Percentiles rank a stretch among this genome's conserved stretches.
phyloP scores from a whole-genome alignment of 164 flowering plant species.

The Echeveria elegans region DNA sequence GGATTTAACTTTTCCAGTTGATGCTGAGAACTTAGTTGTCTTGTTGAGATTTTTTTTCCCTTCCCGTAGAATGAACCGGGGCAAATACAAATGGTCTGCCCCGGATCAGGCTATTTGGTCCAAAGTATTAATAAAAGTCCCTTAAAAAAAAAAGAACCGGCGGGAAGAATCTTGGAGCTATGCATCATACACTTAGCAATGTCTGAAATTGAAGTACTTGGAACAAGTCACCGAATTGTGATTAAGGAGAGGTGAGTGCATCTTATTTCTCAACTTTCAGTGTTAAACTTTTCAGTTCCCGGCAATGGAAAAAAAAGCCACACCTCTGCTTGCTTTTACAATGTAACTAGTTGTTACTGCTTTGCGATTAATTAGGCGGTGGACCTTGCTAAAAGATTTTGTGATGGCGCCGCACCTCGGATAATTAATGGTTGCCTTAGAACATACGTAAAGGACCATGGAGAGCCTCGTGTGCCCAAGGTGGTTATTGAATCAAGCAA shows the following conservation, averaged over 20 bases:
- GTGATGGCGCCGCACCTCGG: slow-evolving; percentile 92
- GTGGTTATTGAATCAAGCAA: neutral
- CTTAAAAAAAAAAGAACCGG: neutral
- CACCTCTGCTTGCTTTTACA: neutral
- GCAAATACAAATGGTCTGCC: too few species aligned
- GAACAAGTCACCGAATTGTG: slow-evolving; percentile 77
- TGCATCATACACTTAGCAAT: slow-evolving; percentile 87
- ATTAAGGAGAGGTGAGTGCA: slow-evolving; percentile 79
- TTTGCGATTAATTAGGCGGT: slow-evolving; percentile 49
- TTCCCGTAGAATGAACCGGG: too few species aligned
- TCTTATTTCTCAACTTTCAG: slow-evolving; percentile 8
- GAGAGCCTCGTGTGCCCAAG: slow-evolving; percentile 11
- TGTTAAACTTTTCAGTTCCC: neutral
- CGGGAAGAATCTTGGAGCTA: slow-evolving; percentile 49
- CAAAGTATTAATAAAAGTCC: too few species aligned
- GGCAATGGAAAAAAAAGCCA: too few species aligned
- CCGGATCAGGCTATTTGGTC: too few species aligned
- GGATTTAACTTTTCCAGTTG: neutral
- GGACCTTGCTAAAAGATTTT: slow-evolving; percentile 88
- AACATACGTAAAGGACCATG: slow-evolving; percentile 48
- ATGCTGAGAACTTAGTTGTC: too few species aligned
- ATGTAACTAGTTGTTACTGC: neutral
- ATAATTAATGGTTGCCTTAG: slow-evolving; percentile 82
- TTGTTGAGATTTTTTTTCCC: too few species aligned
- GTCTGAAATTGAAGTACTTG: slow-evolving; percentile 69